These are phyloP conservation scores for Candida taoyuanica DNA, from an alignment of 805 yeast species.

Conservation along the genomic window DNA sequence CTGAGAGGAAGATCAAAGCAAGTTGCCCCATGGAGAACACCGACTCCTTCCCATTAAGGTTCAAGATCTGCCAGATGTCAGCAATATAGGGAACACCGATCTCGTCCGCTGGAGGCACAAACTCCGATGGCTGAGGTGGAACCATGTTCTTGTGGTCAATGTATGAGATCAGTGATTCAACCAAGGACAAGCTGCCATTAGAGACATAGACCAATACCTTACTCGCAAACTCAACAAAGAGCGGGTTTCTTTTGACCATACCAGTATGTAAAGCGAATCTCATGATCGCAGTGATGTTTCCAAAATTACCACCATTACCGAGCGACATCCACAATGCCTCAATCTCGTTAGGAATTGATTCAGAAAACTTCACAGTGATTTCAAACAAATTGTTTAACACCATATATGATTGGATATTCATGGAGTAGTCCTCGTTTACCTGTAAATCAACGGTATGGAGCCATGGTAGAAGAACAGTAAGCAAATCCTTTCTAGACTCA, in stretches of 20 bases:
- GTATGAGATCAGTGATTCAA: conserved; percentile 62
- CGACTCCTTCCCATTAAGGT: conserved; percentile 57
- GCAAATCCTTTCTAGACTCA: conserved; percentile 66
- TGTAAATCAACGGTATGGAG: conserved; percentile 74
- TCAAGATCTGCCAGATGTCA: conserved; percentile 53
- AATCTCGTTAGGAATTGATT: conserved; percentile 74
- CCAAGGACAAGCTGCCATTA: conserved; percentile 43
- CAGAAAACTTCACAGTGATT: conserved; percentile 74
- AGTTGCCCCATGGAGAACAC: conserved; percentile 85
- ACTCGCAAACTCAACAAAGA: conserved; percentile 72
- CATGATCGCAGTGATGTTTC: conserved; percentile 68
- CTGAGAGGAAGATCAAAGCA: conserved; percentile 80
- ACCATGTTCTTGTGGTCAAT: conserved; percentile 86
- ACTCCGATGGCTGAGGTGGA: conserved; percentile 49
- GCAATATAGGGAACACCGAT: conserved; percentile 70
- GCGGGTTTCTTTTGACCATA: conserved; percentile 62
- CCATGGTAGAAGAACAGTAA: conserved; percentile 87
- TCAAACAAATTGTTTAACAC: conserved; percentile 77
- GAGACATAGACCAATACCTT: conserved; percentile 80
- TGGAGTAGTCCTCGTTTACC: conserved; percentile 34
- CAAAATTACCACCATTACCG: conserved; percentile 65
- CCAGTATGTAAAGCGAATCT: conserved; percentile 67
- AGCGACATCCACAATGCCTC: conserved; percentile 95
- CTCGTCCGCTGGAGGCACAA: conserved; percentile 31
- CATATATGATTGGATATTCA: conserved; percentile 50